Evolutionary conservation across 169 alveolate genomes (phyloP).

Genomic region (Plasmodium coatneyi): DNA sequence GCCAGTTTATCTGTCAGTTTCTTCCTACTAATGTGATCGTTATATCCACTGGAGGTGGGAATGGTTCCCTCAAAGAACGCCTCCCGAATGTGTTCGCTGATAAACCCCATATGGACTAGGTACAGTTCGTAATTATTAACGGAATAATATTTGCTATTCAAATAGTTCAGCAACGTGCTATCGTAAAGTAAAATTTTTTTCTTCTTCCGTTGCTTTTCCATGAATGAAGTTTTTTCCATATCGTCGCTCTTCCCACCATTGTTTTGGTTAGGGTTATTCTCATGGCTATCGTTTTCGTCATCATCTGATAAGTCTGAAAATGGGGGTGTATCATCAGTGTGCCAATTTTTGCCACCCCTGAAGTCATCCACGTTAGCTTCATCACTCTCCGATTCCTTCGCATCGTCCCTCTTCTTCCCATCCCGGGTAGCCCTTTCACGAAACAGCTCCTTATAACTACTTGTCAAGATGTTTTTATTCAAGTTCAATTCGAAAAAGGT

Average conservation of each 20-base stretch:
- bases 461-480: constrained; percentile 48
- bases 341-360: background rate
- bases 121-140: constrained; percentile 54
- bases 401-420: constrained; percentile 1
- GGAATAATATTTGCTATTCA: constrained; percentile 21
- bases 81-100: constrained; percentile 4
- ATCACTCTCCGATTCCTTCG: background rate
- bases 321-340: background rate
- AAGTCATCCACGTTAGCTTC: background rate
- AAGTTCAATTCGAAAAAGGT: constrained; percentile 62
- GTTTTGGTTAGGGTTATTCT: background rate
- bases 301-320: background rate
- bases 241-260: background rate
- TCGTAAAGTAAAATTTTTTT: constrained; percentile 63
- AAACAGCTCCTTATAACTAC: constrained; percentile 46
- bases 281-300: background rate
- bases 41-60: background rate
- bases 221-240: constrained; percentile 13
- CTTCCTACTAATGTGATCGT: background rate
- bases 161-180: constrained; percentile 35
- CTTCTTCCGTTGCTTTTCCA: constrained; percentile 37
- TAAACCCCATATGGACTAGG: constrained; percentile 36
- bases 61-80: background rate
- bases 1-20: background rate
- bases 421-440: background rate